Conservation (phyloP, 176 grass and related monocot species). For the Alopecurus myosuroides region DNA sequence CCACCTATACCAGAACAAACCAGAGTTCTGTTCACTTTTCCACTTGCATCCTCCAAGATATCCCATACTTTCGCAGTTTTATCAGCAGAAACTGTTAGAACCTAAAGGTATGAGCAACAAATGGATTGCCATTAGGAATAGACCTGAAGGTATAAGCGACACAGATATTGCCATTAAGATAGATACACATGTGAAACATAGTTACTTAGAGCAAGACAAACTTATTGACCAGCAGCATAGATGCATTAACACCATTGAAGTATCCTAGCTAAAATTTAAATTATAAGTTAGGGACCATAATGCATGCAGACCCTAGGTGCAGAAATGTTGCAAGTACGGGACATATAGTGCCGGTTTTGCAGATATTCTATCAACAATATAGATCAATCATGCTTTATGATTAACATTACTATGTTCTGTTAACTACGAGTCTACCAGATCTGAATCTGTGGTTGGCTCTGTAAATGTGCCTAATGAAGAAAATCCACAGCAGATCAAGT, state of each 20-base stretch:
- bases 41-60: slow-evolving; percentile 74
- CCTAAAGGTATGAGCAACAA: slow-evolving; percentile 38
- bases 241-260: background rate
- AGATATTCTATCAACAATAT: background rate
- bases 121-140: slow-evolving; percentile 6
- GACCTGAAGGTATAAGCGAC: slow-evolving; percentile 34
- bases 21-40: slow-evolving; percentile 74
- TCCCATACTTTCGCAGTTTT: slow-evolving; percentile 99
- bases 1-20: slow-evolving; percentile 68
- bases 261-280: background rate
- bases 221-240: background rate
- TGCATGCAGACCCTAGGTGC: slow-evolving; percentile 9
- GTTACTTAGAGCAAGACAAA: slow-evolving; percentile 4
- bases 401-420: background rate
- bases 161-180: background rate
- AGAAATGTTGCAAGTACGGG: background rate
- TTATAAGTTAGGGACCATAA: background rate
- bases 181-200: slow-evolving; percentile 12
- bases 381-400: slow-evolving; percentile 11
- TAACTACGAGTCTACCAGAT: background rate
- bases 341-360: background rate
- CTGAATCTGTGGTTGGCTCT: background rate
- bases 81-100: slow-evolving; percentile 95
- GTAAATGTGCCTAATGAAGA: background rate
- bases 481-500: background rate